Evolutionary conservation across 2,329 filamentous ascomycete species (phyloP).

Genomic region (Fusarium camptoceras): DNA sequence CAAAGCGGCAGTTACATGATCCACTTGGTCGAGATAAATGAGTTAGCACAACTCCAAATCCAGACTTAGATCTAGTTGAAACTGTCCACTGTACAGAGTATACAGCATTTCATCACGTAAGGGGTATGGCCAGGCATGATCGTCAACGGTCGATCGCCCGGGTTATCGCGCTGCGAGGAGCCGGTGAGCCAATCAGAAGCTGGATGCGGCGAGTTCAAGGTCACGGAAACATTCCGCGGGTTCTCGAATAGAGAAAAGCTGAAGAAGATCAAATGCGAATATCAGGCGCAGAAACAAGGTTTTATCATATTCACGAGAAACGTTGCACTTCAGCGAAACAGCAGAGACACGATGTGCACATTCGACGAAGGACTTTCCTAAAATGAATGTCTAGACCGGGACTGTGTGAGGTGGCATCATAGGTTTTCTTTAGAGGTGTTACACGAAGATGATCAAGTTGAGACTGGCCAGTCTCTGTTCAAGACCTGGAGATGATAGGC

Average conservation of each 20-base stretch:
- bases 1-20: neutral
- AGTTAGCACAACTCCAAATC: neutral
- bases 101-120: neutral
- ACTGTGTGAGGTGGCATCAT: neutral
- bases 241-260: constrained; percentile 18
- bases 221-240: neutral
- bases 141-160: constrained; percentile 15
- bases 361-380: neutral
- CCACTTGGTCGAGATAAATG: neutral
- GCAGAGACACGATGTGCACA: neutral
- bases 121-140: constrained; percentile 14
- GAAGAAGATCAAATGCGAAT: constrained; percentile 26
- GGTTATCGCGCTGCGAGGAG: neutral
- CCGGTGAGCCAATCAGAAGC: constrained; percentile 1
- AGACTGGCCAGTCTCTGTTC: constrained; percentile 14
- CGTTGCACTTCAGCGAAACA: constrained; percentile 27
- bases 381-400: neutral
- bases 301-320: neutral
- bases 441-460: constrained; percentile 21
- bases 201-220: neutral
- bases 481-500: neutral
- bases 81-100: neutral
- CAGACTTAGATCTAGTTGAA: neutral
- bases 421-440: neutral
- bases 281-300: constrained; percentile 1